A percentile compares a stretch with the other conserved stretches of the same genome.
Evolutionary conservation across 2,329 filamentous ascomycete genomes (phyloP).

Genomic region (Huntiella abstrusa): DNA sequence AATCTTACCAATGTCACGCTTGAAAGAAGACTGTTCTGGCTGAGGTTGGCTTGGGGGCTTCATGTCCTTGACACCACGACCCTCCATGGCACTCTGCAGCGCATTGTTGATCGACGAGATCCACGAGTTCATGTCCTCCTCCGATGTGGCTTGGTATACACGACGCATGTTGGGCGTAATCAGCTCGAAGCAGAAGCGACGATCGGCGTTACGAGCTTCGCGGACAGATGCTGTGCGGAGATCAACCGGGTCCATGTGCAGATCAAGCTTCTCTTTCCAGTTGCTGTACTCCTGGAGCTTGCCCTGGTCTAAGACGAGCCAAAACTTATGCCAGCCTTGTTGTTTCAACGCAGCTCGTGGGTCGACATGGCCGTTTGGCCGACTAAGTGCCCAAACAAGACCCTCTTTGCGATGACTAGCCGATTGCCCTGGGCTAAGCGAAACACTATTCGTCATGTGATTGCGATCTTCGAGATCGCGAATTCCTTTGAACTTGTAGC

Average conservation of each 20-base stretch:
- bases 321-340: conserved; percentile 99
- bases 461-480: conserved; percentile 81
- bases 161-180: conserved; percentile 93
- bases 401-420: conserved; percentile 75
- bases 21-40: conserved; percentile 32
- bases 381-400: conserved; percentile 80
- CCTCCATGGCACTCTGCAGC: conserved; percentile 85
- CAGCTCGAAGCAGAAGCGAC: conserved; percentile 93
- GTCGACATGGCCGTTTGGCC: conserved; percentile 85
- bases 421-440: conserved; percentile 32
- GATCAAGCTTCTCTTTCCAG: conserved; percentile 92
- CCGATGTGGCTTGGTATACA: conserved; percentile 92
- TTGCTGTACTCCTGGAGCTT: conserved; percentile 97
- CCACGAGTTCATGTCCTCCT: conserved; percentile 97
- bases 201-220: conserved; percentile 83
- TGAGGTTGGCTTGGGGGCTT: conserved; percentile 18
- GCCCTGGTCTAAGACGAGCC: conserved; percentile 94
- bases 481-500: conserved; percentile 67
- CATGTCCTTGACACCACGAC: conserved; percentile 41
- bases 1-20: conserved; percentile 79
- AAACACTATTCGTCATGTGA: conserved; percentile 24
- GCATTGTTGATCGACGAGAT: conserved; percentile 94
- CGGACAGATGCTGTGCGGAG: conserved; percentile 90
- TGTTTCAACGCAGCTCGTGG: conserved; percentile 78
- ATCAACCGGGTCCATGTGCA: conserved; percentile 97